These are phyloP conservation scores for Colletotrichum abscissum DNA, from an alignment of 2,329 filamentous ascomycete species.

Conservation along the genomic window DNA sequence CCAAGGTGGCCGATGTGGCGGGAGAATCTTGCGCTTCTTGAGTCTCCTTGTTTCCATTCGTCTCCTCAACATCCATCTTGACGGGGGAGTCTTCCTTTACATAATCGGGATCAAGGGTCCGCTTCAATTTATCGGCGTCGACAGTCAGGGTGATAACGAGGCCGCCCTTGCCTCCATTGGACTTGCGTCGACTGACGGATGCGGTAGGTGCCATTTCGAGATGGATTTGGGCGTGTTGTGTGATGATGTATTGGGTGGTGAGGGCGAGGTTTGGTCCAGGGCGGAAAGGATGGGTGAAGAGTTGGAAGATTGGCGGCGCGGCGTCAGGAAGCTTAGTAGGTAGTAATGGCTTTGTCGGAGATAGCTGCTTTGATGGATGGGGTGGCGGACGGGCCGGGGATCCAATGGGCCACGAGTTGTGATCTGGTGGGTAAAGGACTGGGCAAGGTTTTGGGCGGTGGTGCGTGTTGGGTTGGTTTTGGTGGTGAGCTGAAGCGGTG, in stretches of 20 bases:
- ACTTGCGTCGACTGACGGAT: constrained; percentile 36
- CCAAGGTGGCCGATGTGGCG: constrained; percentile 52
- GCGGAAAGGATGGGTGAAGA: constrained; percentile 10
- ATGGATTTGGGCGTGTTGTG: neutral
- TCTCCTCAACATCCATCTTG: constrained; percentile 44
- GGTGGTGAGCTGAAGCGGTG: constrained; percentile 1
- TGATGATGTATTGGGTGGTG: neutral
- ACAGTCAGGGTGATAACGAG: constrained; percentile 66
- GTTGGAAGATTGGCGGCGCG: constrained; percentile 13
- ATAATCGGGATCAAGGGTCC: constrained; percentile 57
- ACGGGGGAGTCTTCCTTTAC: constrained; percentile 57
- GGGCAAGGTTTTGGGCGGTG: constrained; percentile 29
- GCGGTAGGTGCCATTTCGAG: constrained; percentile 34
- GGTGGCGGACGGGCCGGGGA: constrained; percentile 36
- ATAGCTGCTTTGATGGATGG: constrained; percentile 32
- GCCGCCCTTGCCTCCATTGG: constrained; percentile 38
- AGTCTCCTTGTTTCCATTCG: constrained; percentile 44
- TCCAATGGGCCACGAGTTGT: constrained; percentile 26
- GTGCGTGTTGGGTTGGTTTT: constrained; percentile 4
- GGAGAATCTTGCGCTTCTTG: constrained; percentile 58
- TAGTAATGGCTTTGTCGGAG: constrained; percentile 31
- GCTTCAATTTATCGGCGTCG: constrained; percentile 60
- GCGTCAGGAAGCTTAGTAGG: constrained; percentile 14
- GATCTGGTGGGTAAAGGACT: constrained; percentile 28
- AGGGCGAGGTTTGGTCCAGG: neutral